Evolutionary conservation across 2,329 filamentous ascomycete genomes (phyloP), one percentile per base, ranked within the genome.

Genomic region (Ophiostoma populinum): DNA sequence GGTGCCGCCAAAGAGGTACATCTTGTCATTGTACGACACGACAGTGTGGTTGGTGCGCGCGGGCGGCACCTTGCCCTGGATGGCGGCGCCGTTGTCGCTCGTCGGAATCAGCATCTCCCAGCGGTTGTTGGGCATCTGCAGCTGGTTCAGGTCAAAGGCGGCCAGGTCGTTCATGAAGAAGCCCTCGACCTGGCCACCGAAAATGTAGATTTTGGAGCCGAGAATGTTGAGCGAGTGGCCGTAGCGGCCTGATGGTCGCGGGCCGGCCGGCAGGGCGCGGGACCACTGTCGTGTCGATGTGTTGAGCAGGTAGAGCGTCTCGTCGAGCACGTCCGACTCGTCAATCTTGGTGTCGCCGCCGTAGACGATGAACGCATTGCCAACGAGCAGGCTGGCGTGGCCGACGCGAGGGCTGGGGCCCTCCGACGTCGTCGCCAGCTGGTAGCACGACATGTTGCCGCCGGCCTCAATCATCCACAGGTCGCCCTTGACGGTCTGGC

Each of bases 241-340:
- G 48, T 98, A 98, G 45, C 90, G 78, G 32, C 90, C 90, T 6
- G 83, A 73, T 2, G 90, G 90, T 39, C 86, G 70, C 24, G 80
- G 72, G 2, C 86, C 86, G 10, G 83, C 77, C 6, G 92, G 90
- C 30, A 93, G 68, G 27, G 90, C 86, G 54, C 86, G 72, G 38
- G 92, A 95, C 90, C 90, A 98, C 63, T 98, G 90, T 48, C 90
- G 80, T 38, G 90, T 95, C 43, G 90, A 94, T 33, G 90, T 98
- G 58, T 98, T 98, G 34, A 98, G 65, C 34, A 98, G 68, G 56
- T 98, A 98, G 10, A 98, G 62, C 0, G 90, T 95, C 57, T 98
- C 87, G 49, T 98, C 90, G 39, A 98, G 62, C 32, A 81, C 67
- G 55, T 98, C 90, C 21, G 74, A 72, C 50, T 95, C 90, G 37